These are phyloP conservation scores for Zygosaccharomyces lentus DNA, from an alignment of 805 yeast species.

Conservation along the genomic window DNA sequence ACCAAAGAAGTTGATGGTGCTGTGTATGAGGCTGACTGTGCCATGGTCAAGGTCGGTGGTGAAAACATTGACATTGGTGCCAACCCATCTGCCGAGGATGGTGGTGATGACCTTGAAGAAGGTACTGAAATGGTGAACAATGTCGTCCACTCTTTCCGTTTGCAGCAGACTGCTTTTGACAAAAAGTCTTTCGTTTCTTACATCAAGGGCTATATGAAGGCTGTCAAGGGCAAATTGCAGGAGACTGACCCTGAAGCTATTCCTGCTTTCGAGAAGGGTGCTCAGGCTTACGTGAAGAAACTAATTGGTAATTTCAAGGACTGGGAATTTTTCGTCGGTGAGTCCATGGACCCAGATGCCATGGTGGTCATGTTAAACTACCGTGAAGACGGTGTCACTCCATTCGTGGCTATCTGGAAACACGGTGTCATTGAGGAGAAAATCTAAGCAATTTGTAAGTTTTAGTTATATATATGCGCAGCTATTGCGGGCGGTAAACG, in stretches of 20 bases:
- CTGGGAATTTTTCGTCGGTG: conserved; percentile 99
- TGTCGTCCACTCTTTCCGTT: conserved; percentile 97
- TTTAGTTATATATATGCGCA: neutral
- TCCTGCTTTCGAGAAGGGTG: conserved; percentile 94
- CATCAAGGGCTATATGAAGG: conserved; percentile 99
- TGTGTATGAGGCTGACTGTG: conserved; percentile 95
- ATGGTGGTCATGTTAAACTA: conserved; percentile 97
- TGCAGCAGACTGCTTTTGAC: conserved; percentile 93
- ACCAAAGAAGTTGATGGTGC: conserved; percentile 79
- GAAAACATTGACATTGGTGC: conserved; percentile 98
- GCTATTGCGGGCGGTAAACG: neutral
- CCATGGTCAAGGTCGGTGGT: conserved; percentile 82
- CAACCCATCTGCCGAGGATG: conserved; percentile 98
- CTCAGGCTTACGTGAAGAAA: conserved; percentile 93
- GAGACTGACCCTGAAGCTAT: conserved; percentile 86
- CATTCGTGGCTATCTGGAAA: conserved; percentile 97
- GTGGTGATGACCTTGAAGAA: conserved; percentile 75
- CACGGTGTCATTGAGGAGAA: conserved; percentile 91
- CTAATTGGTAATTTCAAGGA: conserved; percentile 92
- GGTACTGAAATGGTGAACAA: conserved; percentile 92
- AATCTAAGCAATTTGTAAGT: conserved; percentile 52
- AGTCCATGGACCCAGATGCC: conserved; percentile 99
- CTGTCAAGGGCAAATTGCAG: conserved; percentile 83
- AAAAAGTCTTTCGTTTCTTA: conserved; percentile 95
- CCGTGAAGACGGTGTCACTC: conserved; percentile 99